phyloP scores from a whole-genome alignment of 2,329 filamentous ascomycete genomes.

The Xylaria sp. region DNA sequence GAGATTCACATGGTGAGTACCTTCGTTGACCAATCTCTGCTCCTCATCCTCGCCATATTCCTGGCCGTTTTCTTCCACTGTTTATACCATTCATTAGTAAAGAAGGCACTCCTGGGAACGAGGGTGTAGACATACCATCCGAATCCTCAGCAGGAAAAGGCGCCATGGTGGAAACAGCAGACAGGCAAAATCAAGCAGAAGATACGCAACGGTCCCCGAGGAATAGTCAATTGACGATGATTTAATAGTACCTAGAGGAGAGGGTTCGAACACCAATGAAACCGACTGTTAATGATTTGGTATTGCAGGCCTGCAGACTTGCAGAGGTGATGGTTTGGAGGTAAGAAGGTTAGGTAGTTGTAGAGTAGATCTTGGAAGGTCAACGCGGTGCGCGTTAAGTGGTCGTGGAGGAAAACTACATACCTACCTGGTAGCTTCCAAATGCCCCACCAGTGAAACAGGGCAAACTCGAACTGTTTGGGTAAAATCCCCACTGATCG shows the following conservation, averaged over 20 bases:
- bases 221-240: neutral
- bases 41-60: constrained; percentile 69
- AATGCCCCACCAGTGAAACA: too few relatives aligned
- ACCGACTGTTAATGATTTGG: neutral
- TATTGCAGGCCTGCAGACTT: neutral
- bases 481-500: too few relatives aligned
- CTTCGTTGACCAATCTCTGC: constrained; percentile 92
- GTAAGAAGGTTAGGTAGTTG: neutral
- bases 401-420: neutral
- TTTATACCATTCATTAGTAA: constrained; percentile 18
- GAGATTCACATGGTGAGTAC: constrained; percentile 37
- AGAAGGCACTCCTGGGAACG: neutral
- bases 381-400: constrained; percentile 32
- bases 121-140: constrained; percentile 38
- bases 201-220: neutral
- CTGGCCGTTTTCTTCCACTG: constrained; percentile 47
- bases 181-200: neutral
- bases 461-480: too few relatives aligned
- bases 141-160: constrained; percentile 46
- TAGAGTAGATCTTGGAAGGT: neutral
- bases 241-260: neutral
- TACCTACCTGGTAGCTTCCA: neutral
- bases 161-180: constrained; percentile 37
- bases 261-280: neutral
- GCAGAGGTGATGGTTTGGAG: neutral